Base-by-base conservation (phyloP, 805 yeast genomes). In the Candida pseudoglaebosa region DNA sequence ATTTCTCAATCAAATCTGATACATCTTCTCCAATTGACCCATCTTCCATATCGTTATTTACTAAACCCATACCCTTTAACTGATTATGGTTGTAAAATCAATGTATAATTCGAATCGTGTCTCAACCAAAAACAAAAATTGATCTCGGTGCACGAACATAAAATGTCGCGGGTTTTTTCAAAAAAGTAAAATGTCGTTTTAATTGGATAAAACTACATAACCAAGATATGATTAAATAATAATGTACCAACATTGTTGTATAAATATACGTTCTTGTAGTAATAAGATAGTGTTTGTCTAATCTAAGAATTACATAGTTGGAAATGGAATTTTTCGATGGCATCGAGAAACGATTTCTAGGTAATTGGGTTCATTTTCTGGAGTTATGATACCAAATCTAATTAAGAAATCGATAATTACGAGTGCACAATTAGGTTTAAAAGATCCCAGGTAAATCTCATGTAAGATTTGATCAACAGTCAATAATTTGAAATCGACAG, bases 381-480 rank as follows among this genome's bases (percentile, higher is more conserved):
- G 69, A 0, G 82, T 76, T 8, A 91, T 56, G 24, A 70, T 55
- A 1, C 96, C 96, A 51, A 84, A 90, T 49, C 99, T 78, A n/a
- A 90, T 74, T 39, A 93, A 66, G 52, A 93, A 93, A 50, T 91
- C 97, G 12, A 89, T 70, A 21, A 85, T 67, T 2, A 90, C 82
- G 22, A 79, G 62, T 0, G 83, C 95, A 63, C 96, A 84, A 52
- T 91, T 93, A 19, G 95, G 95, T 59, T 91, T 93, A 67, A 93
- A 93, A 50, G 82, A 78, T 1, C 78, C 78, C 0, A 60, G 58
- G 9, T 53, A 53, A 20, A 91, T 51, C n/a, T 73, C 67, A 21
- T 52, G 40, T 24, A 71, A 43, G 1, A 86, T 77, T 44, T 84
- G 82, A 3, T 71, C 77, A 1, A 87, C 53, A 4, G 67, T 57